A percentile compares a stretch with the other conserved stretches of the same genome.
Evolutionary conservation across 371 early-diverging fungal genomes (phyloP).

Genomic region (Zychaea mexicana): DNA sequence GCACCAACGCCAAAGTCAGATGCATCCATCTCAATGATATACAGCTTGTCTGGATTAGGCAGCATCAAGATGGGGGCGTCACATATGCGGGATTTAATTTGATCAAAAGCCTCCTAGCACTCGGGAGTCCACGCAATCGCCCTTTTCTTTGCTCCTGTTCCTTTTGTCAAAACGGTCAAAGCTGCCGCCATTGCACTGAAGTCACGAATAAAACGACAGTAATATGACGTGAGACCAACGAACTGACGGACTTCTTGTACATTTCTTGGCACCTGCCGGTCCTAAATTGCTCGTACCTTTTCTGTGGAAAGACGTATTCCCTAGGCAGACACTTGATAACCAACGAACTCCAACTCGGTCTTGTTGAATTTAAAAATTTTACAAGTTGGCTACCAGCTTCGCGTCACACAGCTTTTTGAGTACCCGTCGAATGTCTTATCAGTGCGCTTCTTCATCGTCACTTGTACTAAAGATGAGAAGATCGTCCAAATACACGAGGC

Average conservation of each 20-base stretch:
- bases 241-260: conserved; percentile 37
- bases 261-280: conserved; percentile 38
- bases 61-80: conserved; percentile 23
- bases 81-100: conserved; percentile 14
- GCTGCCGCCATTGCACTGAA: conserved; percentile 41
- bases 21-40: not conserved
- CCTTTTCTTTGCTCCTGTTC: conserved; percentile 19
- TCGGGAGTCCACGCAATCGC: conserved; percentile 19
- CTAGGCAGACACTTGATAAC: conserved; percentile 28
- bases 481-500: conserved; percentile 58
- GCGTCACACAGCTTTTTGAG: conserved; percentile 33
- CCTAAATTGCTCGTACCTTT: conserved; percentile 20
- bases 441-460: conserved; percentile 49
- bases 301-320: conserved; percentile 29
- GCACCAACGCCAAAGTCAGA: conserved; percentile 17
- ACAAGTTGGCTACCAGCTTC: conserved; percentile 34
- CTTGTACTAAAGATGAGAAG: conserved; percentile 58
- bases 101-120: conserved; percentile 27
- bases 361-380: conserved; percentile 54
- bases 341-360: conserved; percentile 38
- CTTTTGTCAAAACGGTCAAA: conserved; percentile 35
- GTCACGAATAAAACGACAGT: conserved; percentile 31
- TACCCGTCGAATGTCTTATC: conserved; percentile 25
- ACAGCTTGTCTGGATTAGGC: conserved; percentile 26
- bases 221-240: conserved; percentile 33